These are phyloP conservation scores for Beauveria asiatica DNA, from an alignment of 2,329 filamentous ascomycete genomes.

Conservation along the genomic window DNA sequence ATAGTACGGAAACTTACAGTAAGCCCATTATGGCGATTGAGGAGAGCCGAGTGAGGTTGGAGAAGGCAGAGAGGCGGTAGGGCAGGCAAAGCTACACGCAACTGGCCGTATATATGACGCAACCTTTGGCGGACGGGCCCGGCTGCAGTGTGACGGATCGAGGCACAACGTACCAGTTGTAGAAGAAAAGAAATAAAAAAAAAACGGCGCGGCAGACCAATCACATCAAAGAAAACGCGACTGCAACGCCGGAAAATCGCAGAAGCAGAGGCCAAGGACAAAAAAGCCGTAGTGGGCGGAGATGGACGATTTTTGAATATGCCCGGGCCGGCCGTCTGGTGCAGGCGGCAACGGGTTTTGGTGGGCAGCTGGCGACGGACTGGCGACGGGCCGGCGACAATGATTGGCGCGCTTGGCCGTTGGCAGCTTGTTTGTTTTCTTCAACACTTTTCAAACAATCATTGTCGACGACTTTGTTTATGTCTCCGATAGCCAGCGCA, in stretches of 20 bases:
- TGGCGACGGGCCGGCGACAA: conserved; percentile 7
- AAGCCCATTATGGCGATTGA: conserved; percentile 21
- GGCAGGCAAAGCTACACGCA: background rate
- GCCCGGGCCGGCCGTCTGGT: background rate
- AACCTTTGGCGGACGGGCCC: background rate
- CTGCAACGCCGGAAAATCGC: background rate
- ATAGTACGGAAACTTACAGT: conserved; percentile 19
- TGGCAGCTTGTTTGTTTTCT: background rate
- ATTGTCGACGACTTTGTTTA: background rate
- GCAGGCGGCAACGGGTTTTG: background rate
- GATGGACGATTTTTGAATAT: conserved; percentile 2
- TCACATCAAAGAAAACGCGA: background rate
- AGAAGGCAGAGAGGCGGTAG: background rate
- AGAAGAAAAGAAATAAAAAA: background rate
- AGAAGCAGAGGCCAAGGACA: background rate
- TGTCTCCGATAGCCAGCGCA: background rate
- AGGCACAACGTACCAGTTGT: background rate
- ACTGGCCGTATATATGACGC: conserved; percentile 9
- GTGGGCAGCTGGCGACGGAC: conserved; percentile 7
- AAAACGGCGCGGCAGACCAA: background rate
- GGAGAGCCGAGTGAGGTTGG: background rate
- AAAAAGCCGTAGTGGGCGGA: conserved; percentile 3
- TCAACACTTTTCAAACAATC: background rate
- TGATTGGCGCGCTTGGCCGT: background rate
- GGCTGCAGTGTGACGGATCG: background rate